phyloP scores from a whole-genome alignment of 2,329 filamentous ascomycete genomes.

The Lachnellula cervina region DNA sequence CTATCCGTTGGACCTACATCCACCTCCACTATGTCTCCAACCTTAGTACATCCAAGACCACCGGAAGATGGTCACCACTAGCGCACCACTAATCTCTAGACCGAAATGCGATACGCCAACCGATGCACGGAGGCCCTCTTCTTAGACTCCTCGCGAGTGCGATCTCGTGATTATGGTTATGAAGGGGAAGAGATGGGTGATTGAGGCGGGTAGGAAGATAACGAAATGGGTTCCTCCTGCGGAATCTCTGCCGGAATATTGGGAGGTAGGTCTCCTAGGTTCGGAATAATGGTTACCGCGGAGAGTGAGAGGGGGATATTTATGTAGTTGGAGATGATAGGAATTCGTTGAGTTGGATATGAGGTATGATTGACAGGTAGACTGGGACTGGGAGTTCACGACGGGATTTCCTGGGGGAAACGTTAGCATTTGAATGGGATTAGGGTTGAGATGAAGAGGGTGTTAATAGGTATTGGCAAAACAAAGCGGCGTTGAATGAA shows the following conservation, averaged over 20 bases:
- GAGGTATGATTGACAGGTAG: not conserved
- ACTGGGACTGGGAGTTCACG: not conserved
- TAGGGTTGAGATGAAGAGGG: no score
- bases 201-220: constrained; percentile 54
- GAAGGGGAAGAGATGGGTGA: constrained; percentile 54
- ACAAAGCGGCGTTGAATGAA: no score
- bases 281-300: no score
- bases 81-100: no score
- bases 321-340: constrained; percentile 2
- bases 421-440: not conserved
- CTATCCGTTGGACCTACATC: no score
- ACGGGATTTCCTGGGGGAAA: not conserved
- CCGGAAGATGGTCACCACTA: no score
- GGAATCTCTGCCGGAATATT: constrained; percentile 41
- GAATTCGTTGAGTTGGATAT: constrained; percentile 3
- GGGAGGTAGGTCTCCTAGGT: constrained; percentile 38
- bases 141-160: constrained; percentile 53
- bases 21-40: no score
- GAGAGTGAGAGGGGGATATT: no score
- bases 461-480: no score
- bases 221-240: constrained; percentile 42
- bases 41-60: no score
- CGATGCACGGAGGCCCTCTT: constrained; percentile 55
- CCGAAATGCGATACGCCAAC: no score
- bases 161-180: constrained; percentile 53